Conservation (phyloP, 208 protist species). For the Trypanosoma grayi region DNA sequence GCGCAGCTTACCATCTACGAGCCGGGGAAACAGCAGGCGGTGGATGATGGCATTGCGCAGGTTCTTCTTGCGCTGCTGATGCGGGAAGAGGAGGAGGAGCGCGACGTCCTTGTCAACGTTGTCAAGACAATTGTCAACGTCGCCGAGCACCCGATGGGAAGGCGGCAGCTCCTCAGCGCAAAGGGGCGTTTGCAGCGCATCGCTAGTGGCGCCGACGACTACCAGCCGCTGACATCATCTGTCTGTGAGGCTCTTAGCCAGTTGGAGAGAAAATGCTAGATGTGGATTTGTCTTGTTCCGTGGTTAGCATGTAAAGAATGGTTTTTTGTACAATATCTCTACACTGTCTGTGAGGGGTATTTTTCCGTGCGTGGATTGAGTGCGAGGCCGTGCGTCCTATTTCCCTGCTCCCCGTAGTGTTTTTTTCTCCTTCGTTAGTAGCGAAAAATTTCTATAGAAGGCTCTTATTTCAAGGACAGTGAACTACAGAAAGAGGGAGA, state of each 20-base stretch:
- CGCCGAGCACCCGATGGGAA: conserved; percentile 61
- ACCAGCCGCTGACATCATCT: conserved; percentile 25
- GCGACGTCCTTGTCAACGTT: conserved; percentile 77
- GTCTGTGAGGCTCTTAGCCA: conserved; percentile 23
- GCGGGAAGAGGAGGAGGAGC: conserved; percentile 80
- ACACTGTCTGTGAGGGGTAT: no score
- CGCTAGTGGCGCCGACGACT: conserved; percentile 25
- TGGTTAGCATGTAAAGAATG: no score
- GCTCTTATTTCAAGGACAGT: no score
- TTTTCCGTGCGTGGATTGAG: no score
- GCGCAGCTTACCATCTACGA: conserved; percentile 81
- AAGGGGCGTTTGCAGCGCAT: conserved; percentile 35
- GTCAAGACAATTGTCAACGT: conserved; percentile 58
- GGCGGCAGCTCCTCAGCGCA: conserved; percentile 35
- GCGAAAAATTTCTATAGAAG: no score
- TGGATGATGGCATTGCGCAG: conserved; percentile 37
- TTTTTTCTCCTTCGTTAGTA: no score
- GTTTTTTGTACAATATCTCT: no score
- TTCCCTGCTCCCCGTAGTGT: no score
- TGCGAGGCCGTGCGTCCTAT: no score
- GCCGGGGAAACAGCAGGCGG: conserved; percentile 64
- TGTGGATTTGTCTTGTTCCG: neutral
- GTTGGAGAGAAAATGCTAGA: conserved; percentile 26
- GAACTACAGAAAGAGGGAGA: no score
- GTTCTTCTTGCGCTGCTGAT: conserved; percentile 35